These are phyloP conservation scores for Lactuca saligna DNA, from an alignment of 129 eudicot species.

Conservation along the genomic window DNA sequence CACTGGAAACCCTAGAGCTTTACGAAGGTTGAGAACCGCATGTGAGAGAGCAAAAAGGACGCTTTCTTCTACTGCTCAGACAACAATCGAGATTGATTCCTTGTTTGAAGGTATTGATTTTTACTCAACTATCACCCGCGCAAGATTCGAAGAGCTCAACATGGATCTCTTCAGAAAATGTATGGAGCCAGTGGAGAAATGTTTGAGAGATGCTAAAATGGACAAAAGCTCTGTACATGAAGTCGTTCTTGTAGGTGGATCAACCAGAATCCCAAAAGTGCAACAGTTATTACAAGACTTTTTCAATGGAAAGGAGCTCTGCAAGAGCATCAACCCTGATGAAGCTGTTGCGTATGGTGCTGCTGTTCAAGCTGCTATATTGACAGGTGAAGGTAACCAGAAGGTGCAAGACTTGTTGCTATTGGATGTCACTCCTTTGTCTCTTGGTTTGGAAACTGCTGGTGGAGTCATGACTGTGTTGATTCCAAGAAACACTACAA, in stretches of 20 bases:
- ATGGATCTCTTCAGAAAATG: conserved; percentile 43
- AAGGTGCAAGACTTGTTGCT: conserved; percentile 38
- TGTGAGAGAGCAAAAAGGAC: not conserved
- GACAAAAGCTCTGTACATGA: conserved; percentile 25
- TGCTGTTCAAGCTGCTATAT: conserved; percentile 49
- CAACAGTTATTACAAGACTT: conserved; percentile 49
- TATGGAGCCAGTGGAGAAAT: conserved; percentile 46
- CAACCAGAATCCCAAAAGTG: conserved; percentile 49
- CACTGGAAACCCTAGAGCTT: not conserved
- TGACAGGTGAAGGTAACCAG: conserved; percentile 46
- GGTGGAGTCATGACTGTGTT: conserved; percentile 47
- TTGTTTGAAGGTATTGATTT: conserved; percentile 48
- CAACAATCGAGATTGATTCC: conserved; percentile 48
- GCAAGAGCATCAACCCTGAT: conserved; percentile 47
- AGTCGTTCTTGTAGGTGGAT: conserved; percentile 55
- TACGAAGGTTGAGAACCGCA: not conserved
- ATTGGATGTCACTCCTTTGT: conserved; percentile 44
- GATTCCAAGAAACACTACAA: conserved; percentile 47
- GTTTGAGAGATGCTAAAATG: conserved; percentile 35
- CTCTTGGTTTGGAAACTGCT: conserved; percentile 44
- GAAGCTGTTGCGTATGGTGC: conserved; percentile 59
- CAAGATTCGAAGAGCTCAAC: conserved; percentile 44
- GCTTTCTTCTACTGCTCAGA: conserved; percentile 14
- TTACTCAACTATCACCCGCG: conserved; percentile 44
- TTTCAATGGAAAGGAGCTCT: conserved; percentile 49